A percentile compares a stretch with the other conserved stretches of the same genome.
Evolutionary conservation across 805 yeast genomes (phyloP).

Genomic region (Pichia eremophila): DNA sequence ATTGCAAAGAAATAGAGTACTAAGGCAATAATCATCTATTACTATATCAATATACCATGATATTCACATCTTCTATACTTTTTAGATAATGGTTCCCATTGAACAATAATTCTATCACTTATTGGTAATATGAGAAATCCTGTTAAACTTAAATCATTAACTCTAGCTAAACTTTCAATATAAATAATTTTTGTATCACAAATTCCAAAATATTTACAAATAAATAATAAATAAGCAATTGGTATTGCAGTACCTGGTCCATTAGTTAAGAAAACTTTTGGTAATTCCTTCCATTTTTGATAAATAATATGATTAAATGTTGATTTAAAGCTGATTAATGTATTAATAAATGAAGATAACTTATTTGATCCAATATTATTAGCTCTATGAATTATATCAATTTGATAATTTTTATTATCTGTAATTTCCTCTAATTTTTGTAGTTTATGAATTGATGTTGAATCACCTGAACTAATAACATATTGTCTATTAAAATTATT

Average conservation of each 20-base stretch:
- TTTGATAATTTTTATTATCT: slow-evolving; percentile 13
- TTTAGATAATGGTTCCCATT: slow-evolving; percentile 62
- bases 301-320: slow-evolving; percentile 11
- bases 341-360: slow-evolving; percentile 23
- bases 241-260: slow-evolving; percentile 85
- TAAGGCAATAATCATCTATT: no score
- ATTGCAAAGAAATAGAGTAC: not conserved
- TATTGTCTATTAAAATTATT: slow-evolving; percentile 20
- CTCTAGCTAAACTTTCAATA: slow-evolving; percentile 83
- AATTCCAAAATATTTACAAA: slow-evolving; percentile 38
- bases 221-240: slow-evolving; percentile 47
- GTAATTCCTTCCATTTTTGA: slow-evolving; percentile 8
- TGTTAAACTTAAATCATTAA: slow-evolving; percentile 60
- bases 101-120: slow-evolving; percentile 74
- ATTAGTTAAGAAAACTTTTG: slow-evolving; percentile 37
- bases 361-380: slow-evolving; percentile 31
- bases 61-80: slow-evolving; percentile 56
- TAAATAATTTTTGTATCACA: slow-evolving; percentile 56
- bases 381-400: slow-evolving; percentile 26
- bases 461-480: slow-evolving; percentile 36
- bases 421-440: slow-evolving; percentile 26
- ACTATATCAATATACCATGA: slow-evolving; percentile 63
- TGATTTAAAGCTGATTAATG: slow-evolving; percentile 24
- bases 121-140: slow-evolving; percentile 67
- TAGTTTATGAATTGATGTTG: slow-evolving; percentile 34